Base-by-base conservation (phyloP, 2,329 filamentous ascomycete species). In the Talaromyces funiculosus region DNA sequence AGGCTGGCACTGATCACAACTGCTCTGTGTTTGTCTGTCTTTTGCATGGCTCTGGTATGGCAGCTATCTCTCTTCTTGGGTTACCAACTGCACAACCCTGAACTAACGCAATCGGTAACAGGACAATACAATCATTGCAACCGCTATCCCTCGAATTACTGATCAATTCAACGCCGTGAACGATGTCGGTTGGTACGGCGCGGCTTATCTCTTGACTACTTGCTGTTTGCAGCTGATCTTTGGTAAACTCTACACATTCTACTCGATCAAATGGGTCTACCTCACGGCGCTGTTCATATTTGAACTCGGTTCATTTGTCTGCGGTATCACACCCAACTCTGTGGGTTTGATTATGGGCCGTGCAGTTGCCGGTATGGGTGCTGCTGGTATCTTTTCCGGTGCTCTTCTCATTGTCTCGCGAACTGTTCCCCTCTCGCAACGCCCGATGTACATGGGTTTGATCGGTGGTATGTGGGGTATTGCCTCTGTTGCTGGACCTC, bases 121-220 rank as follows among this genome's bases (percentile, higher is more conserved):
- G 73, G 73, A 75, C 54, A 75, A 76, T 31, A 77, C 75, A 0
- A 78, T 78, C 54, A 75, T 81, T 37, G 73, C 75, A 7, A 80
- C 76, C 1, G 79, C 79, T 2, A 79, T 81, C 33, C 79, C 79
- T 14, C 70, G 68, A 16, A 81, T 82, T 55, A 80, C 79, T 0
- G 73, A 79, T 63, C 68, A 79, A 33, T 81, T 81, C 65, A 68
- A 80, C 37, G 76, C 77, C 3, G 80, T 79, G 8, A 37, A 57
- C 31, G 59, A 61, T 37, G 59, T 61, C 16, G 59, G 59, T 22
- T 61, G 59, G 59, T 81, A 81, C 62, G 76, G 76, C 29, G 76
- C 73, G 45, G 70, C 76, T 3, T 79, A 79, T 62, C 67, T 79
- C 7, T 67, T 81, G 22, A 78, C 77, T 1, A 73, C 70, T 4